These are phyloP conservation scores for Botrytis porri DNA, from an alignment of 2,329 filamentous ascomycete species.

Conservation along the genomic window DNA sequence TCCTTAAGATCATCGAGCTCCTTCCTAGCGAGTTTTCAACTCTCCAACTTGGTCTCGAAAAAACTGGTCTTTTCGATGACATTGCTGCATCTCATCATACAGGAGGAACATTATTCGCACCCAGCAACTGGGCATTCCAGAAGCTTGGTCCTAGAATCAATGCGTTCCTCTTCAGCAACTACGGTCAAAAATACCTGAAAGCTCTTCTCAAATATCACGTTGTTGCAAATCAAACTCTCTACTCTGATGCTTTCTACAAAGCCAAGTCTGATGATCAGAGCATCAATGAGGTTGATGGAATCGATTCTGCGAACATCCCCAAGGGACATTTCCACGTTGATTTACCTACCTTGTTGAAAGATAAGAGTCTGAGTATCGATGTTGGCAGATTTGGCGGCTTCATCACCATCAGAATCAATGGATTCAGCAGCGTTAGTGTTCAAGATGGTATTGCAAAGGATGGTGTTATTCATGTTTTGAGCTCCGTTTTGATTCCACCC, in stretches of 20 bases:
- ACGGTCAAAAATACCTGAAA: slow-evolving; percentile 71
- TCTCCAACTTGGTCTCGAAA: slow-evolving; percentile 68
- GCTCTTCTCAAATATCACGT: slow-evolving; percentile 79
- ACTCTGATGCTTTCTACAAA: slow-evolving; percentile 78
- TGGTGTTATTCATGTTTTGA: slow-evolving; percentile 78
- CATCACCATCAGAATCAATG: slow-evolving; percentile 73
- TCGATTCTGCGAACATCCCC: slow-evolving; percentile 34
- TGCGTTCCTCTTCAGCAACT: slow-evolving; percentile 79
- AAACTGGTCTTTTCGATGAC: slow-evolving; percentile 66
- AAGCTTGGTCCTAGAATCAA: slow-evolving; percentile 71
- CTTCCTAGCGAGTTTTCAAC: slow-evolving; percentile 75
- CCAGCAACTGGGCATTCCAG: slow-evolving; percentile 76
- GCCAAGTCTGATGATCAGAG: slow-evolving; percentile 35
- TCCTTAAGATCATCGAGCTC: slow-evolving; percentile 60
- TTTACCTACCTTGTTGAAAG: slow-evolving; percentile 68
- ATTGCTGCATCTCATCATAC: slow-evolving; percentile 52
- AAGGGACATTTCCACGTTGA: slow-evolving; percentile 57
- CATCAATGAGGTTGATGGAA: slow-evolving; percentile 29
- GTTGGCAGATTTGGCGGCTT: slow-evolving; percentile 66
- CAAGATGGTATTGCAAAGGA: slow-evolving; percentile 72
- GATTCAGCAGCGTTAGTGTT: slow-evolving; percentile 61
- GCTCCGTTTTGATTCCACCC: slow-evolving; percentile 73
- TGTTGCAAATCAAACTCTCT: slow-evolving; percentile 70
- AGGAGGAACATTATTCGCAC: slow-evolving; percentile 78
- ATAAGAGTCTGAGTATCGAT: slow-evolving; percentile 67